Evolutionary conservation across 2,329 filamentous ascomycete species (phyloP), one percentile per base, ranked within the genome.

Genomic region (Ophiostoma himal-ulmi): DNA sequence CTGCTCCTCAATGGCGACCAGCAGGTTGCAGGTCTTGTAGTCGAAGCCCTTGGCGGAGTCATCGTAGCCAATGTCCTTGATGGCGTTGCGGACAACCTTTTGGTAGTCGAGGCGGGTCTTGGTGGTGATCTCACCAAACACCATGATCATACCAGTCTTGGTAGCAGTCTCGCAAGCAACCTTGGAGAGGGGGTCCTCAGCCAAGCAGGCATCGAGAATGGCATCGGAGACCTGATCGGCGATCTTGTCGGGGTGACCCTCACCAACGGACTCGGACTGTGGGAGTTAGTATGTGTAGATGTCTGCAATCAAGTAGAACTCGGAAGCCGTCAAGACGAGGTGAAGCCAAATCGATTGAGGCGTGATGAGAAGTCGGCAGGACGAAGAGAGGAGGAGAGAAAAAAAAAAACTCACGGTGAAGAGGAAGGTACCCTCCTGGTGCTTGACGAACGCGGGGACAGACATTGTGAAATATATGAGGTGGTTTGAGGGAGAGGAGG

Each of bases 111-210:
- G 85, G 76, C 85, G 87, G 83, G 94, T 90, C 86, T 96, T 95
- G 85, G 95, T 98, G 83, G 93, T 96, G 83, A 99, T 99, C 83
- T 99, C 95, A 83, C 93, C 93, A 75, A 97, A 96, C 81, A 96
- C 90, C 95, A 99, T 98, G 83, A 99, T 87, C 95, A 99, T 92
- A 83, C 95, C 95, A 77, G 95, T 99, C 92, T 99, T 99, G 85
- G 95, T 97, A 78, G 95, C 95, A 76, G 94, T 97, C 88, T 99
- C 95, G 83, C 95, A 99, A 81, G 95, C 95, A 77, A 98, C 91
- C 88, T 98, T 99, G 86, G 95, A 98, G 80, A 97, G 89, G 75
- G 94, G 94, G 82, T 99, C 95, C 83, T 95, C 91, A 74, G 86
- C 86, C 79, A 99, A 86, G 85, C 95, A 98, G 84, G 95, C 95